Evolutionary conservation across 805 yeast genomes (phyloP).

Genomic region (Cyberlindnera veronae): DNA sequence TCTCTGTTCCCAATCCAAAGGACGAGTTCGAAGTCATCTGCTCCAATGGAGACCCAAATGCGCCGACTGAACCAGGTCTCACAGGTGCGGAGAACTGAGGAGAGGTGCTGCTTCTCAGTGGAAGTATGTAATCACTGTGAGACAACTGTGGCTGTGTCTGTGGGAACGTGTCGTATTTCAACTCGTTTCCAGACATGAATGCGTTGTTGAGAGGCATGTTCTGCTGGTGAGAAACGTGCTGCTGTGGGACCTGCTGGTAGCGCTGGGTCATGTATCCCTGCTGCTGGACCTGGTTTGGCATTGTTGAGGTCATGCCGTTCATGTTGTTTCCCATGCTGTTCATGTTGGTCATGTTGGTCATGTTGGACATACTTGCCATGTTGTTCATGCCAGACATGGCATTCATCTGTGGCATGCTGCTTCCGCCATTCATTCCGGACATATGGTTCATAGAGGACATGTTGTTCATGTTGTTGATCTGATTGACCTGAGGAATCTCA

Average conservation of each 20-base stretch:
- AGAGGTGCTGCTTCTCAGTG: constrained; percentile 18
- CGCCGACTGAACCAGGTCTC: constrained; percentile 16
- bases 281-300: constrained; percentile 2
- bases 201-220: constrained; percentile 2
- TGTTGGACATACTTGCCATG: constrained; percentile 1
- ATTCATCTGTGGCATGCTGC: constrained; percentile 4
- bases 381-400: constrained; percentile 5
- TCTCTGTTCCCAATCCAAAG: constrained; percentile 16
- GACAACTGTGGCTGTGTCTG: constrained; percentile 14
- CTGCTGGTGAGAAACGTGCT: constrained; percentile 8
- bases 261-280: not conserved
- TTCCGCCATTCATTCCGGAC: no score
- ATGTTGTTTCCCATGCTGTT: constrained; percentile 3
- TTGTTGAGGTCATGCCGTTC: not conserved
- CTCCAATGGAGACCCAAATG: constrained; percentile 19
- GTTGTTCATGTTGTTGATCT: constrained; percentile 1
- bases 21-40: constrained; percentile 17
- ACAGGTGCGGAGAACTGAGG: constrained; percentile 17
- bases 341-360: constrained; percentile 7
- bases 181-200: constrained; percentile 4
- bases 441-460: constrained; percentile 4
- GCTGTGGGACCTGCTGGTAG: constrained; percentile 5
- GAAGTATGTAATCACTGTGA: constrained; percentile 13
- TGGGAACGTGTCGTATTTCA: constrained; percentile 14
- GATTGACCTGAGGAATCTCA: no score